These are phyloP conservation scores for Novymonas esmeraldas DNA, from an alignment of 208 protist genomes.

Conservation along the genomic window DNA sequence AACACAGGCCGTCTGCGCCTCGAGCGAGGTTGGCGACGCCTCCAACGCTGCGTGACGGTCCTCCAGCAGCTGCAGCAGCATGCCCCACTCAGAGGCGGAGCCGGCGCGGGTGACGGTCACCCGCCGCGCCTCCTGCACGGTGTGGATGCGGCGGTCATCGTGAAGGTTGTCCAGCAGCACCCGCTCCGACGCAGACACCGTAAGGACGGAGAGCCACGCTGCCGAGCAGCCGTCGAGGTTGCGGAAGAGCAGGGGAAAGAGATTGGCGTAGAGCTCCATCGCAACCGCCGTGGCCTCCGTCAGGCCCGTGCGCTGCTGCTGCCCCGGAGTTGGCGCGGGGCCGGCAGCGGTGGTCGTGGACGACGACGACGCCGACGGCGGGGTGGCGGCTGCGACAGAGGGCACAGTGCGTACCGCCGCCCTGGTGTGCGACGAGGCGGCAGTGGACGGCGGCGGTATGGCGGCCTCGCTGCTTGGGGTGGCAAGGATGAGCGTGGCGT, in stretches of 20 bases:
- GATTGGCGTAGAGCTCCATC: slow-evolving; percentile 51
- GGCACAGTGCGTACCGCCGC: background rate
- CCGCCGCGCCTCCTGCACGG: slow-evolving; percentile 34
- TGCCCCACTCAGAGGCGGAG: slow-evolving; percentile 56
- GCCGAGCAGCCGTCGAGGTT: slow-evolving; percentile 32
- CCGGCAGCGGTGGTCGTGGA: no score
- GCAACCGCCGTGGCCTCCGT: slow-evolving; percentile 34
- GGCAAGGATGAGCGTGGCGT: slow-evolving; percentile 51
- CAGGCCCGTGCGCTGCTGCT: background rate
- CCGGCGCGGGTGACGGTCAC: slow-evolving; percentile 24
- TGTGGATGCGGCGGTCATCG: slow-evolving; percentile 35
- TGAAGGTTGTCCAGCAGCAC: slow-evolving; percentile 54
- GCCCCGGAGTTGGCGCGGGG: background rate
- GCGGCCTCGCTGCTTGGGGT: slow-evolving; percentile 44
- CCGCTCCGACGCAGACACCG: slow-evolving; percentile 48
- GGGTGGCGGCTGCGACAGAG: background rate
- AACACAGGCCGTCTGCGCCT: slow-evolving; percentile 54
- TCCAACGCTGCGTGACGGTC: slow-evolving; percentile 45
- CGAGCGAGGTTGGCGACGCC: slow-evolving; percentile 27
- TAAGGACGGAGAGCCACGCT: slow-evolving; percentile 50
- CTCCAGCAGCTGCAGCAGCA: slow-evolving; percentile 42
- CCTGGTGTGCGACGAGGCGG: background rate
- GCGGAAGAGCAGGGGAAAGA: slow-evolving; percentile 66
- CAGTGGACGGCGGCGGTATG: background rate
- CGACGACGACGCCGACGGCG: background rate